Base-by-base conservation (phyloP, 345 rosid genomes). In the Boechera stricta region DNA sequence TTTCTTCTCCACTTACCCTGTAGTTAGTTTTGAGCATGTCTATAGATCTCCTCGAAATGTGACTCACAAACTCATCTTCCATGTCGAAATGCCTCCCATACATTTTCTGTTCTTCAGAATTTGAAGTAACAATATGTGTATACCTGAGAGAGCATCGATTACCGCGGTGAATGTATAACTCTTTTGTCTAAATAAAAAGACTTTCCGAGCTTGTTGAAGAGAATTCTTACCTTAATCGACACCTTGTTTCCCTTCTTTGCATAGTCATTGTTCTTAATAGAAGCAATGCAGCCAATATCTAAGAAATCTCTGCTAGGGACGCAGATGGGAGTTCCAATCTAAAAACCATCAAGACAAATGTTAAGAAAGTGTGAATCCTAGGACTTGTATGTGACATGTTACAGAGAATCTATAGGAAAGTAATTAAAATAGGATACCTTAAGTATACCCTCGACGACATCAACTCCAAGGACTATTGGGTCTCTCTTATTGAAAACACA, bases 271-370 rank as follows among this genome's bases (percentile, higher is more conserved):
- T 82, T 84, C 75, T 92, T 96, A 66, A 92, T 83, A 3, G 99
- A 90, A 7, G 96, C 87, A 77, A 92, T 86, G 39, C 94, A 89
- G 44, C 99, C 99, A 77, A 95, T 87, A 77, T 88, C 91, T 67
- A 91, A 88, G 68, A 84, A 95, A 2, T 91, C 98, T 74, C 85
- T 84, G 78, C 49, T 32, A 15, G 97, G 99, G 79, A 92, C 79
- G 69, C 99, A 95, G 72, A 95, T 86, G 3, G 94, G 99, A 42
- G 99, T 89, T 45, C 98, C 97, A 71, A 92, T 82, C 99, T 95
- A 85, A 57, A 64, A 45, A 67, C 47, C 31, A 66, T 66, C 10
- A 59, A 68, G 45, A 42, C 60, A 56, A 18, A 67, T 21, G 24
- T 21, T 65, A 42, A 36, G 3, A 39, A 39, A 52, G 58, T n/a